phyloP scores from a whole-genome alignment of 2,329 filamentous ascomycete genomes.

The Xylariaceae sp. region DNA sequence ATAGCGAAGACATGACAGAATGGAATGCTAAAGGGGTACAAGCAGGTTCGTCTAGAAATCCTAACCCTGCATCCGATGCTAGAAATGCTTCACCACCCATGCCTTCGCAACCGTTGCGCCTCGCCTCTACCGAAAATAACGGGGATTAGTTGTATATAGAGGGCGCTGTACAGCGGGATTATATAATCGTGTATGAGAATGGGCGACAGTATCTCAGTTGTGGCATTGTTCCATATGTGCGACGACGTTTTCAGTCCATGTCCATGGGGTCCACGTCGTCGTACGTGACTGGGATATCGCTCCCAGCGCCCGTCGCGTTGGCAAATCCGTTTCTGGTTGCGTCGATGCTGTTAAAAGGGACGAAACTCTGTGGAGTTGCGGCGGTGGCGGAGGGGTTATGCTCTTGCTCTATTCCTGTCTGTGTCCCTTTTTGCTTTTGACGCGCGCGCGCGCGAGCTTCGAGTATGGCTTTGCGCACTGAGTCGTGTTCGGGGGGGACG shows the following conservation, averaged over 20 bases:
- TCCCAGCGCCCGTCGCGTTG: conserved; percentile 1
- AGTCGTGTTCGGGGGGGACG: conserved; percentile 69
- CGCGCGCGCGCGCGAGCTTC: conserved; percentile 69
- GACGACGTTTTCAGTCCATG: conserved; percentile 40
- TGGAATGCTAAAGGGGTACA: conserved; percentile 1
- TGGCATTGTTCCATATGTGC: background rate
- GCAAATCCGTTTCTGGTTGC: background rate
- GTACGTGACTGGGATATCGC: conserved; percentile 17
- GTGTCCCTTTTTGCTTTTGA: conserved; percentile 49
- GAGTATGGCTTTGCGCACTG: conserved; percentile 76
- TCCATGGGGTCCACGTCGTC: conserved; percentile 64
- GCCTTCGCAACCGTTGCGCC: conserved; percentile 5
- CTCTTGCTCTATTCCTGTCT: conserved; percentile 8
- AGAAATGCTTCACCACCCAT: background rate
- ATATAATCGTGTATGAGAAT: background rate
- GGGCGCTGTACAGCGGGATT: conserved; percentile 10
- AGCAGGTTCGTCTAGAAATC: background rate
- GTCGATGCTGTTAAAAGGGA: background rate
- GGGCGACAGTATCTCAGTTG: background rate
- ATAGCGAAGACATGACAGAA: background rate
- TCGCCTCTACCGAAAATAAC: conserved; percentile 1
- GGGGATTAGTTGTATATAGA: conserved; percentile 12
- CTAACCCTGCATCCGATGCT: background rate
- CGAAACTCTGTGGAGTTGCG: background rate
- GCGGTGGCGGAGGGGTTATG: background rate